These are phyloP conservation scores for Apiotrichum laibachii DNA, from an alignment of 1,284 basidiomycete genomes.

Conservation along the genomic window DNA sequence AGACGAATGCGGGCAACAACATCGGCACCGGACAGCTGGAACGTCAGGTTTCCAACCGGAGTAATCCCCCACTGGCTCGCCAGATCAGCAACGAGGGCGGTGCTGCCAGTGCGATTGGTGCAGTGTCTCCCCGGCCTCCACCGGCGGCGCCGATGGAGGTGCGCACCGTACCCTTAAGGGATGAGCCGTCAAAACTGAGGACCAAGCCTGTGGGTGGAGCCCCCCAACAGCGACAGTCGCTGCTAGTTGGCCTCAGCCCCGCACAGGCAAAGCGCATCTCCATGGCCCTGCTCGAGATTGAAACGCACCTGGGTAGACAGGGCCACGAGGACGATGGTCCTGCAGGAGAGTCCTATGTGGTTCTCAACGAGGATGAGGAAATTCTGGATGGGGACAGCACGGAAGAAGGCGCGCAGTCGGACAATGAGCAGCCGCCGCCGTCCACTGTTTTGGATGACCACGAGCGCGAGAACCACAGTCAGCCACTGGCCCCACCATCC, in stretches of 20 bases:
- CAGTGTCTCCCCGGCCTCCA: neutral
- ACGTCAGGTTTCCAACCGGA: conserved; percentile 1
- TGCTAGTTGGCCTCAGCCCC: conserved; percentile 35
- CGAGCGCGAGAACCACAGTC: too few species aligned
- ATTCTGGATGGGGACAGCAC: conserved; percentile 23
- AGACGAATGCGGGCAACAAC: neutral
- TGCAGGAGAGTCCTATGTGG: conserved; percentile 1
- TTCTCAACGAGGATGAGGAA: conserved; percentile 27
- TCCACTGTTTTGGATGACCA: neutral
- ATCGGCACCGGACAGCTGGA: neutral
- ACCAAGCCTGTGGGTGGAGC: neutral
- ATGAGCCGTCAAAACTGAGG: neutral
- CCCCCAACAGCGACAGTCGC: conserved; percentile 31
- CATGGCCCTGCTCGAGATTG: conserved; percentile 42
- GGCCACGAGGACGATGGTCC: conserved; percentile 7
- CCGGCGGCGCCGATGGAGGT: neutral
- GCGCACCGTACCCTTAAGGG: neutral
- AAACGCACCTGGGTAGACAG: conserved; percentile 24
- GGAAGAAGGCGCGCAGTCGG: neutral
- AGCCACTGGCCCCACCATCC: neutral
- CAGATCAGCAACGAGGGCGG: neutral
- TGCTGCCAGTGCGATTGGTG: too few species aligned
- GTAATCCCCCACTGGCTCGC: neutral
- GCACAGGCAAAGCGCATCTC: conserved; percentile 46
- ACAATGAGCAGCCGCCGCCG: neutral